Evolutionary conservation across 345 rosid genomes (phyloP).

Genomic region (Tarenaya hassleriana): DNA sequence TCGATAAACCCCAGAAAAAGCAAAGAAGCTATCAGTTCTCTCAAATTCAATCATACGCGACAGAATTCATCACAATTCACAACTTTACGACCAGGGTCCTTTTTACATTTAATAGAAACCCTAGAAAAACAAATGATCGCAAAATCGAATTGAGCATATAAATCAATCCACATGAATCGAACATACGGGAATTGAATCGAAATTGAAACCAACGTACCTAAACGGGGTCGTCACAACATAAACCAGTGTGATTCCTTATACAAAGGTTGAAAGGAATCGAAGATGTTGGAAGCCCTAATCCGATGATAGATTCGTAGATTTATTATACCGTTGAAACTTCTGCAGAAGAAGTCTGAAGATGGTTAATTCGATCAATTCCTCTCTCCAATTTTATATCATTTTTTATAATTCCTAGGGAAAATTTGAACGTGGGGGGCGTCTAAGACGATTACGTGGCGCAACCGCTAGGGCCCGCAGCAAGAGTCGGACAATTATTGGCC

Average conservation of each 20-base stretch:
- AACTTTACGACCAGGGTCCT: not conserved
- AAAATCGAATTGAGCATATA: not conserved
- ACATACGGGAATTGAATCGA: slow-evolving; percentile 1
- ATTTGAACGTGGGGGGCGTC: slow-evolving; percentile 27
- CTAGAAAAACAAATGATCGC: no score
- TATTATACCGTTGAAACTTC: slow-evolving; percentile 28
- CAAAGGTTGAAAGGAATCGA: slow-evolving; percentile 20
- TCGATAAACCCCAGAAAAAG: slow-evolving; percentile 31
- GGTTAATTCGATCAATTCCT: no score
- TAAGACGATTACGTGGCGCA: slow-evolving; percentile 25
- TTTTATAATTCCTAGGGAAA: slow-evolving; percentile 1
- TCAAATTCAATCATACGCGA: slow-evolving; percentile 12
- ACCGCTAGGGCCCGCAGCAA: slow-evolving; percentile 16
- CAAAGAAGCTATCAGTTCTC: slow-evolving; percentile 25
- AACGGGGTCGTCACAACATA: slow-evolving; percentile 5
- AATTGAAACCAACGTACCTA: slow-evolving; percentile 36
- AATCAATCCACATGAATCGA: slow-evolving; percentile 13
- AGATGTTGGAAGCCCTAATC: slow-evolving; percentile 39
- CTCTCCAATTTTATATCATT: not conserved
- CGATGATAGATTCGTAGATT: slow-evolving; percentile 29
- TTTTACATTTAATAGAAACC: not conserved
- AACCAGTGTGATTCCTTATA: slow-evolving; percentile 29
- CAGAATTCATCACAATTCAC: slow-evolving; percentile 15
- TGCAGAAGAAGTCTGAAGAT: no score
- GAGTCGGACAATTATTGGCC: slow-evolving; percentile 13